A percentile compares a stretch with the other conserved stretches of the same genome.
phyloP scores from a whole-genome alignment of 202 grass and related monocot species.

The Eragrostis tef region DNA sequence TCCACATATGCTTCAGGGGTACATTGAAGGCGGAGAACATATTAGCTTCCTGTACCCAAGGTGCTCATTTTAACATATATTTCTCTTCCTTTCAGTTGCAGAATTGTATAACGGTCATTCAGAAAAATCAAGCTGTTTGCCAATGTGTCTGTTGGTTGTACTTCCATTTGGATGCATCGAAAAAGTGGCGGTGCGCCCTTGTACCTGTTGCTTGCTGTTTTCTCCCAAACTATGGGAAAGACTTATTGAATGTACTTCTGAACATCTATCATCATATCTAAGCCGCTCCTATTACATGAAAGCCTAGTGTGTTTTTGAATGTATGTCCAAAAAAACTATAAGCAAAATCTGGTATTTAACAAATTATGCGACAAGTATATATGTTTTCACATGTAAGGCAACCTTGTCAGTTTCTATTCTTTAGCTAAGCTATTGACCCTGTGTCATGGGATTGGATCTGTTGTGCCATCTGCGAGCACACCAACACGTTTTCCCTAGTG shows the following conservation, averaged over 20 bases:
- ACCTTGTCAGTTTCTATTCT: not conserved
- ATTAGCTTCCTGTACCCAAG: slow-evolving; percentile 94
- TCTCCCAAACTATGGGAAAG: not conserved
- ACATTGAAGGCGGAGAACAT: slow-evolving; percentile 72
- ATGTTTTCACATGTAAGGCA: not conserved
- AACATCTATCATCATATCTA: not conserved
- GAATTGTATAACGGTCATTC: not conserved
- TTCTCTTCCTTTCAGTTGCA: slow-evolving; percentile 25
- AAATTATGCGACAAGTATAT: not conserved
- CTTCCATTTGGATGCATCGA: not conserved
- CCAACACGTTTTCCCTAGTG: too few species aligned
- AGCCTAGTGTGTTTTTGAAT: not conserved
- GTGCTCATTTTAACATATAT: slow-evolving; percentile 47
- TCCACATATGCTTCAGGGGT: slow-evolving; percentile 88
- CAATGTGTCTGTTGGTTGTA: not conserved
- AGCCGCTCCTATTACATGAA: not conserved
- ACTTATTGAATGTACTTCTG: not conserved
- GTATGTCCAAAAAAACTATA: not conserved
- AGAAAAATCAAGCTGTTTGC: not conserved
- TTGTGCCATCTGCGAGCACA: slow-evolving; percentile 9
- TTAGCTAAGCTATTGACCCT: not conserved
- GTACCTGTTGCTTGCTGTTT: not conserved
- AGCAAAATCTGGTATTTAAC: not conserved
- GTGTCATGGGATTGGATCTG: not conserved
- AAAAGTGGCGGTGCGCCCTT: not conserved